Evolutionary conservation across 352 stramenopile genomes (phyloP), one percentile per base, ranked within the genome.

Genomic region (Saprolegnia diclina): DNA sequence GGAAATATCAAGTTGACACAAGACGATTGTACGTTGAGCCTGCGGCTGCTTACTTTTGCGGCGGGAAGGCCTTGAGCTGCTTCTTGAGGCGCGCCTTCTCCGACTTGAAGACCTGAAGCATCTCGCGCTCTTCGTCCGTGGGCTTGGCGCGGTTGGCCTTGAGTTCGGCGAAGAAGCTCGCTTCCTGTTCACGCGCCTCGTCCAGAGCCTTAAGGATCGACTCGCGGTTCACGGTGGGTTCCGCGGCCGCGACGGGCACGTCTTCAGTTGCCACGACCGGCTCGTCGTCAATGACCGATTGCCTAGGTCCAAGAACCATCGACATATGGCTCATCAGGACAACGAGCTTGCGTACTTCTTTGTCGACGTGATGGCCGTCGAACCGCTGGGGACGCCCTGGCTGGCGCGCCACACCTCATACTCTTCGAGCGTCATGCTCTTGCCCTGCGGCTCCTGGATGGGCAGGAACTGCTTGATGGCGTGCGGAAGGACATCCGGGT

Each of bases 61-160:
- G 26, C 14, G 62, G 26, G 16, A 69, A 38, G 11, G 48, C 63
- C 73, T 91, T 90, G 66, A 94, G 82, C 72, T 94, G 79, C 72
- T 91, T 88, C 71, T 94, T 91, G 70, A 93, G 70, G 73, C 85
- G 78, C 22, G 83, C 77, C 67, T 94, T 94, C 68, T 94, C 87
- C 66, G 91, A 82, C 68, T 92, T 92, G 74, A 88, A 93, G 38
- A 83, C 85, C 79, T 92, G 79, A 44, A 91, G 83, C 85, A 92
- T 88, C 73, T 92, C 79, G 61, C 81, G 77, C 68, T 94, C 85
- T 76, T 94, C 87, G 21, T 83, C 78, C 9, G 76, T 81, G 38
- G 82, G 40, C 0, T 77, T 73, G 18, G 76, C 70, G 46, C 72
- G 66, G 40, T 72, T 77, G 65, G 83, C 82, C 71, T 92, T 92